Evolutionary conservation across 2,329 filamentous ascomycete species (phyloP).

Genomic region (Canariomyces notabilis): DNA sequence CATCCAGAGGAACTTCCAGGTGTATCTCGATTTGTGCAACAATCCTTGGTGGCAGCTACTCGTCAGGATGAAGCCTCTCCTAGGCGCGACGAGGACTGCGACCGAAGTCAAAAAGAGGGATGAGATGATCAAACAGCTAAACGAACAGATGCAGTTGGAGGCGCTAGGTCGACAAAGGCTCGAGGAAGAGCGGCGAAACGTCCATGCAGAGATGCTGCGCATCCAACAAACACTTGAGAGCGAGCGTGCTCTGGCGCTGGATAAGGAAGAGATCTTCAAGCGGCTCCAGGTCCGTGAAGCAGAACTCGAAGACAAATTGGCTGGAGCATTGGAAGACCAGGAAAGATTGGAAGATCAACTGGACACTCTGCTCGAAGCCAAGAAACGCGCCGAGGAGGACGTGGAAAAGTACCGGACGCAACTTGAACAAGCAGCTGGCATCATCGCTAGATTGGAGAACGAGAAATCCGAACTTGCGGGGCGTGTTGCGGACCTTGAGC

Average conservation of each 20-base stretch:
- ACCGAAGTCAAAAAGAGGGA: constrained; percentile 93
- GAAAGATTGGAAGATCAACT: constrained; percentile 91
- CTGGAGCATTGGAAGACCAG: constrained; percentile 88
- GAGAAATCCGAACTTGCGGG: constrained; percentile 74
- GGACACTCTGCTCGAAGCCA: constrained; percentile 80
- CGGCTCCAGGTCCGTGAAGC: constrained; percentile 87
- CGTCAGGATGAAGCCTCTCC: constrained; percentile 87
- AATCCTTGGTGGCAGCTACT: constrained; percentile 98
- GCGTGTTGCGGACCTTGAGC: constrained; percentile 65
- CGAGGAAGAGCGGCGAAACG: constrained; percentile 85
- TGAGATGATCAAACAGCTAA: constrained; percentile 83
- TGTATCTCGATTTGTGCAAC: constrained; percentile 82
- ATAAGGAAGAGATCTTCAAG: constrained; percentile 99
- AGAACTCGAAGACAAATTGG: constrained; percentile 87
- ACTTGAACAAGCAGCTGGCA: constrained; percentile 82
- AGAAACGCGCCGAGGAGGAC: constrained; percentile 82
- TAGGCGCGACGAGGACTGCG: constrained; percentile 86
- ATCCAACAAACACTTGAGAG: constrained; percentile 94
- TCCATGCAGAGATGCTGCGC: constrained; percentile 78
- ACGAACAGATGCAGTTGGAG: constrained; percentile 76
- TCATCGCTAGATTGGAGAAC: constrained; percentile 79
- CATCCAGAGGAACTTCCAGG: constrained; percentile 88
- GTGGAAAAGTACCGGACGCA: constrained; percentile 73
- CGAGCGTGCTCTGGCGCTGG: constrained; percentile 87
- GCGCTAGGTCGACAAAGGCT: constrained; percentile 68